Conservation (phyloP, 164 flowering plant species). For the Chimonanthus salicifolius region DNA sequence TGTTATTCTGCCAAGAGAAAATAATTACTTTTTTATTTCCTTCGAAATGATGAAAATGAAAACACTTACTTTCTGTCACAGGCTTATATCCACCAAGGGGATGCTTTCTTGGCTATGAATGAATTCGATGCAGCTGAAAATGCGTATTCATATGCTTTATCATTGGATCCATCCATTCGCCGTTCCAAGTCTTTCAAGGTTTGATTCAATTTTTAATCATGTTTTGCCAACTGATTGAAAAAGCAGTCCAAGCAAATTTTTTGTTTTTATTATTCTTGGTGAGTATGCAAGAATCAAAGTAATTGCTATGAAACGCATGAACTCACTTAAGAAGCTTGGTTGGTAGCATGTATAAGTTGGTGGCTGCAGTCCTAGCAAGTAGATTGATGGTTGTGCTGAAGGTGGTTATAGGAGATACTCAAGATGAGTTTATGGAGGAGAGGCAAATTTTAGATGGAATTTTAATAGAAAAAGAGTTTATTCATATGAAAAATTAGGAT, state of each 20-base stretch:
- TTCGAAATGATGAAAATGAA: too few species aligned
- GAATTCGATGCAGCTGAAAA: conserved; percentile 61
- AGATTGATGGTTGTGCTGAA: too few species aligned
- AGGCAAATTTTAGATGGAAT: too few species aligned
- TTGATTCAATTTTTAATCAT: conserved; percentile 6
- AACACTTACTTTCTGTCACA: conserved; percentile 15
- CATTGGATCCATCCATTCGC: conserved; percentile 70
- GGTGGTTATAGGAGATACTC: too few species aligned
- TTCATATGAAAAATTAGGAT: too few species aligned
- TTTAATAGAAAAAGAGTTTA: too few species aligned
- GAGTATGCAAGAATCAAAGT: background rate
- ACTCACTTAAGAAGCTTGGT: too few species aligned
- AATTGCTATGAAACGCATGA: background rate
- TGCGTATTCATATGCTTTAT: conserved; percentile 57
- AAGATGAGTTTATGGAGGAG: too few species aligned
- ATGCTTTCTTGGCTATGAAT: conserved; percentile 67
- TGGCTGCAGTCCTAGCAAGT: too few species aligned
- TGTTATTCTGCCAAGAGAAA: too few species aligned
- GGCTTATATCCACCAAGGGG: conserved; percentile 83
- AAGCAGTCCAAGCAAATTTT: too few species aligned
- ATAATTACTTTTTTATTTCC: too few species aligned
- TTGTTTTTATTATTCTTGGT: background rate
- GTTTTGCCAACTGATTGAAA: background rate
- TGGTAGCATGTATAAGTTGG: background rate
- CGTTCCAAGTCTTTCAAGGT: conserved; percentile 92